Conservation (phyloP, 768 basidiomycete species). For the Asterophora lycoperdoides region DNA sequence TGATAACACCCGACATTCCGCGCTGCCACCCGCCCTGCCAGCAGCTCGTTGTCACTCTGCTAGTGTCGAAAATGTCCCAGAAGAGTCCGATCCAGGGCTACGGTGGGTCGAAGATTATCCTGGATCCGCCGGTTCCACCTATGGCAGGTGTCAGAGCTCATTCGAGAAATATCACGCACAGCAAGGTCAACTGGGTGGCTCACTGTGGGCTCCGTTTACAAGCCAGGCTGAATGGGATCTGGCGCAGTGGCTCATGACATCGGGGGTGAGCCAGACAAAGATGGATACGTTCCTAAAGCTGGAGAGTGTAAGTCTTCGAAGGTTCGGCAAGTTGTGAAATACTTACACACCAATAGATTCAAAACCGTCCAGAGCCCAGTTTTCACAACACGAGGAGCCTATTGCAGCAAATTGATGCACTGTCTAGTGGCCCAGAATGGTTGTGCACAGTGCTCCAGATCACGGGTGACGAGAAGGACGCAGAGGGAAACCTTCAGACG, state of each 20-base stretch:
- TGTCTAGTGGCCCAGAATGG: conserved; percentile 22
- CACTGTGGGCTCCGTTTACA: conserved; percentile 2
- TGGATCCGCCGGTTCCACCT: neutral
- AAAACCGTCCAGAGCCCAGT: neutral
- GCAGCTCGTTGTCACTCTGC: neutral
- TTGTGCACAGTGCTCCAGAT: conserved; percentile 16
- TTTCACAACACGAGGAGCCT: conserved; percentile 14
- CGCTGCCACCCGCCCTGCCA: neutral
- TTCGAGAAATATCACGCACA: neutral
- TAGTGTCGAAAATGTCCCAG: neutral
- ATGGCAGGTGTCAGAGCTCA: neutral
- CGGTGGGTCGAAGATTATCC: conserved; percentile 7
- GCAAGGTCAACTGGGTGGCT: neutral
- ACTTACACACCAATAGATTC: neutral
- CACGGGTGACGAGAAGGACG: conserved; percentile 6
- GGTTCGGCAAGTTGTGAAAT: neutral
- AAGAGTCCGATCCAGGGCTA: neutral
- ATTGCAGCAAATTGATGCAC: conserved; percentile 16
- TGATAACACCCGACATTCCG: too few species aligned
- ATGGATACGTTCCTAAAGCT: conserved; percentile 1
- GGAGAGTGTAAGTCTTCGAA: neutral
- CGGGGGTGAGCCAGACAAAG: conserved; percentile 6
- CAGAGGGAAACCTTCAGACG: neutral
- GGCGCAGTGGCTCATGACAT: conserved; percentile 7
- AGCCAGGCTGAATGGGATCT: conserved; percentile 5